phyloP scores from a whole-genome alignment of 352 stramenopile species.

The Globisporangium viniferum region DNA sequence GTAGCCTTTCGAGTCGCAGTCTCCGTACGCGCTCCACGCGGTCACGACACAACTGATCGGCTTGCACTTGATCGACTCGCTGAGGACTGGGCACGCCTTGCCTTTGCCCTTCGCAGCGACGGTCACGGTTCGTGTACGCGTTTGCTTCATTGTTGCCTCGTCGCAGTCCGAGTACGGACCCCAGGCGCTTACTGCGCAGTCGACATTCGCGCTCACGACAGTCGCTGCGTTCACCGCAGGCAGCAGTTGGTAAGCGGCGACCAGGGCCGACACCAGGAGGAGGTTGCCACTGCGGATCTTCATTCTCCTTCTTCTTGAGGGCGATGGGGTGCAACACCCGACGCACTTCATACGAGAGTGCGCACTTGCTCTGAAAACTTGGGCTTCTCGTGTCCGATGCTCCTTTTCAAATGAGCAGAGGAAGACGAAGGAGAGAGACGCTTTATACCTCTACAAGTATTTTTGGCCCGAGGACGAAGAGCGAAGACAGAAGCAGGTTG shows the following conservation, averaged over 20 bases:
- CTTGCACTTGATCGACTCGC: slow-evolving; percentile 37
- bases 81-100: slow-evolving; percentile 21
- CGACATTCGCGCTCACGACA: slow-evolving; percentile 28
- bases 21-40: slow-evolving; percentile 42
- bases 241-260: background rate
- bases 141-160: slow-evolving; percentile 42
- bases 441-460: background rate
- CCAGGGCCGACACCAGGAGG: background rate
- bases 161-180: slow-evolving; percentile 33
- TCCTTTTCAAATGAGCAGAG: background rate
- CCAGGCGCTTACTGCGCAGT: slow-evolving; percentile 54
- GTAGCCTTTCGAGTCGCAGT: slow-evolving; percentile 29
- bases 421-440: background rate
- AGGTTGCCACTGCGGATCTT: background rate
- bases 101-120: slow-evolving; percentile 26
- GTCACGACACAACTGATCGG: slow-evolving; percentile 47
- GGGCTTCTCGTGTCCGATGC: background rate
- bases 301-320: background rate
- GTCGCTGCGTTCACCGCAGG: background rate
- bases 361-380: background rate
- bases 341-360: background rate
- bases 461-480: background rate
- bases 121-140: slow-evolving; percentile 22
- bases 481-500: background rate
- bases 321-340: background rate